Percentiles rank a stretch among this genome's conserved stretches.
These are phyloP conservation scores for Camelina laxa DNA, from an alignment of 345 rosid genomes.

Conservation along the genomic window DNA sequence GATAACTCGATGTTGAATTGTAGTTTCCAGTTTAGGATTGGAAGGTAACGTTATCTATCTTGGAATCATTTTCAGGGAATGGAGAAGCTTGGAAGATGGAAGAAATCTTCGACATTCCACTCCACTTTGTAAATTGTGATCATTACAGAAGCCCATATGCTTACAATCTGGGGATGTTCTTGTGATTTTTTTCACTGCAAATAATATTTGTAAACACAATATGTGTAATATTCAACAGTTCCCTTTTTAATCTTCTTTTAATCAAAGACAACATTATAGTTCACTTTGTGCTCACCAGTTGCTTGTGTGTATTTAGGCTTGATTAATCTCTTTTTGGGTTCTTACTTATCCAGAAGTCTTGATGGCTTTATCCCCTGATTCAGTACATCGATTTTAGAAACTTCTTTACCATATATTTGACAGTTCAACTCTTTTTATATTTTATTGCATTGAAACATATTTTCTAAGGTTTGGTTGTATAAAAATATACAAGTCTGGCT, in stretches of 20 bases:
- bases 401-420: background rate
- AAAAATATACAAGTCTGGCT: conserved; percentile 8
- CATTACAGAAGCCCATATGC: conserved; percentile 19
- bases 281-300: conserved; percentile 2
- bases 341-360: conserved; percentile 16
- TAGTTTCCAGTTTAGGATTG: background rate
- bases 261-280: background rate
- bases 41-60: background rate
- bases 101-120: conserved; percentile 42
- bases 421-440: background rate
- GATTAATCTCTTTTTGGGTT: background rate
- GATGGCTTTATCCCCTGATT: conserved; percentile 15
- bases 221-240: conserved; percentile 1
- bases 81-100: conserved; percentile 94
- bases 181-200: background rate
- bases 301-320: background rate
- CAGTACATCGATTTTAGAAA: background rate
- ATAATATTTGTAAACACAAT: background rate
- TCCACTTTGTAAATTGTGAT: conserved; percentile 28
- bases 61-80: conserved; percentile 58
- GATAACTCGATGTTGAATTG: background rate
- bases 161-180: background rate
- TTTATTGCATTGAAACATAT: background rate
- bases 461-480: conserved; percentile 2
- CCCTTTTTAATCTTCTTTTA: background rate